Evolutionary conservation across 192 early-diverging fungal species (phyloP).

Genomic region (Rhizophagus sp.): DNA sequence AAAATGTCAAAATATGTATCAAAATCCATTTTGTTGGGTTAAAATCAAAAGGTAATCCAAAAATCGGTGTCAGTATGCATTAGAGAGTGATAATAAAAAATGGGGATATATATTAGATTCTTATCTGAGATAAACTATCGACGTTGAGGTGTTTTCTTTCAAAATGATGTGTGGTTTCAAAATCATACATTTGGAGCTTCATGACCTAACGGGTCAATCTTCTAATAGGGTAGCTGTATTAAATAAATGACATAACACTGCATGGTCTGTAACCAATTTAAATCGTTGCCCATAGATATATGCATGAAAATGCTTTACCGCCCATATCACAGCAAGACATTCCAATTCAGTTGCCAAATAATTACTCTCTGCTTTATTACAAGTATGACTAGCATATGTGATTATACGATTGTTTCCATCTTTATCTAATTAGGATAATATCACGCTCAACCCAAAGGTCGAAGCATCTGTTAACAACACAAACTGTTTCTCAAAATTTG

Average conservation of each 20-base stretch:
- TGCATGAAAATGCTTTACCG: conserved; percentile 32
- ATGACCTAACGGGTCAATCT: background rate
- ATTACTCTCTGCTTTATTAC: background rate
- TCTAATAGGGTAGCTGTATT: background rate
- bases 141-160: background rate
- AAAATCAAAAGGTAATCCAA: too few species aligned
- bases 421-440: background rate
- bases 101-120: too few species aligned
- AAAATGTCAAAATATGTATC: too few species aligned
- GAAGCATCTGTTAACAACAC: background rate
- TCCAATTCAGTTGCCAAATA: conserved; percentile 9
- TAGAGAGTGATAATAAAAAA: too few species aligned
- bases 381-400: background rate
- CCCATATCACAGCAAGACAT: conserved; percentile 17
- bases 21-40: too few species aligned
- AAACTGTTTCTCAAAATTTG: background rate
- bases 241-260: background rate
- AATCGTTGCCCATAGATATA: conserved; percentile 29
- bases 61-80: too few species aligned
- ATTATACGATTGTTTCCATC: background rate
- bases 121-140: background rate
- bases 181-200: background rate
- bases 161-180: background rate
- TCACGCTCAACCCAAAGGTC: background rate
- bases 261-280: background rate